These are phyloP conservation scores for Euphorbia pulcherrima DNA, from an alignment of 345 rosid species.

Conservation along the genomic window DNA sequence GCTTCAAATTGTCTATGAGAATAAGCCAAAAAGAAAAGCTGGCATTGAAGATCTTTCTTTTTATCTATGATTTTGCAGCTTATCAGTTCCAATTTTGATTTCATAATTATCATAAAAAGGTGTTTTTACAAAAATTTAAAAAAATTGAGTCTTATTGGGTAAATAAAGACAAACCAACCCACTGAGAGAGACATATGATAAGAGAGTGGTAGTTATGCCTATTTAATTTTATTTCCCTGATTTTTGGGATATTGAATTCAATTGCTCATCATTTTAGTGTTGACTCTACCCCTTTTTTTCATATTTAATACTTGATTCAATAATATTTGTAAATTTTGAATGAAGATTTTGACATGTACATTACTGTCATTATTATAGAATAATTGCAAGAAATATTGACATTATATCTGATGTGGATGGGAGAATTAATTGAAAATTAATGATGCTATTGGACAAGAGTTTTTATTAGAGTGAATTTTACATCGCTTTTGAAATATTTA, in stretches of 20 bases:
- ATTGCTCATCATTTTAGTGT: conserved; percentile 9
- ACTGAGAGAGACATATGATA: conserved; percentile 38
- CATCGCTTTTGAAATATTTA: no score
- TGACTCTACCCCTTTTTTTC: no score
- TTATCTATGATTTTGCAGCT: conserved; percentile 27
- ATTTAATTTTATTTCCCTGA: conserved; percentile 10
- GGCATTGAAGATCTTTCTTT: conserved; percentile 32
- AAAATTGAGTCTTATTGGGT: conserved; percentile 30
- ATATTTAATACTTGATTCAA: no score
- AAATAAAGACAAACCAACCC: conserved; percentile 3
- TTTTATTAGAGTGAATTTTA: no score
- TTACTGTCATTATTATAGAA: conserved; percentile 1
- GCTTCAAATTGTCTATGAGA: conserved; percentile 17
- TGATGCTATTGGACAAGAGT: no score
- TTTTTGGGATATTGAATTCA: conserved; percentile 27
- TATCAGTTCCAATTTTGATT: conserved; percentile 14
- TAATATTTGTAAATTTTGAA: not conserved
- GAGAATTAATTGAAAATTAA: not conserved
- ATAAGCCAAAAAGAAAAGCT: conserved; percentile 25
- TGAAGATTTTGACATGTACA: not conserved
- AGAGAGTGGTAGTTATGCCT: not conserved
- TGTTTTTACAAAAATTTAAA: not conserved
- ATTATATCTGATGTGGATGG: conserved; percentile 6
- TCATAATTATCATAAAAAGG: conserved; percentile 17
- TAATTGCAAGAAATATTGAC: not conserved